Base-by-base conservation (phyloP, 2,329 filamentous ascomycete species). In the Cladorrhinum sp. region DNA sequence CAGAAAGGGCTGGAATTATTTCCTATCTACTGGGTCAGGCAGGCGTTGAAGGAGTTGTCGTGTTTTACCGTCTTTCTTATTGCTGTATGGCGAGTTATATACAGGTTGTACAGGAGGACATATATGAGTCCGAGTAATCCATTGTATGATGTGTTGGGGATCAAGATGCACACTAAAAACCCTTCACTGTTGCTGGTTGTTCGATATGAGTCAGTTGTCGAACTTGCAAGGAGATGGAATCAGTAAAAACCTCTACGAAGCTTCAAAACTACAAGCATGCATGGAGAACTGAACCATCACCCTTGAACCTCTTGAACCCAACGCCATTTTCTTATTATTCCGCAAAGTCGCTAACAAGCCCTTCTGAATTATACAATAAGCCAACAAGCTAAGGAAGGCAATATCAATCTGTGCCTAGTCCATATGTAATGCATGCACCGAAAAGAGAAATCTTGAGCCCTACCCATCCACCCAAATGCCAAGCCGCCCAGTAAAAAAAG, bases 381-480 rank as follows among this genome's bases (percentile, higher is more conserved):
- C 23, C 54, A 55, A 33, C 39, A 23, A 57, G n/a, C 26, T 49
- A 49, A 28, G 26, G 30, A 39, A 18, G 54, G 54, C 54, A 57
- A 28, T 57, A 49, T 57, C 54, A 57, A 57, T 57, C 54, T 57
- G 54, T 57, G 24, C 54, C 54, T 57, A 18, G 16, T 46, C 42
- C 42, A 20, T 46, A 18, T 46, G 42, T 46, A 36, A 49, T 57
- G 54, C 42, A 55, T 61, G 59, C 55, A 61, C 50, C 50, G 50
- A 28, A 26, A 16, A 24, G 21, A 21, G 26, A 59, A 62, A 46
- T 33, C 60, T 46, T 49, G 50, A 52, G 52, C 50, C 51, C 26
- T 26, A 55, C 52, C 55, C 56, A 53, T 53, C 56, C 51, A 36
- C 60, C 60, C 59, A 58, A 58, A 62, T 62, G 56, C 60, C 51